A percentile compares a stretch with the other conserved stretches of the same genome.
phyloP scores from a whole-genome alignment of 768 basidiomycete species.

The Amanita subjunquillea region DNA sequence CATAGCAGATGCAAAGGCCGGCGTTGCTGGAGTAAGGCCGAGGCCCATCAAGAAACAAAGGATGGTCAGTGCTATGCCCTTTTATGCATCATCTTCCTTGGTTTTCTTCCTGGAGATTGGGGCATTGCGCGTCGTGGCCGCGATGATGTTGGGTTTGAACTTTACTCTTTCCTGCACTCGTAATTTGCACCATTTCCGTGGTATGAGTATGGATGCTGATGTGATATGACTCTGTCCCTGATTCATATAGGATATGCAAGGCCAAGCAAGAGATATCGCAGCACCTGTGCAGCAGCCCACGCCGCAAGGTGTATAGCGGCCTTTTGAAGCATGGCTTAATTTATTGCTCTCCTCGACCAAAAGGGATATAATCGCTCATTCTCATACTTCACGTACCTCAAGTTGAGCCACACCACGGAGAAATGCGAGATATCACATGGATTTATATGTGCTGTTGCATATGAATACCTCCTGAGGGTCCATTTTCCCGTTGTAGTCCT shows the following conservation, averaged over 20 bases:
- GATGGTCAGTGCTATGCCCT: constrained; percentile 37
- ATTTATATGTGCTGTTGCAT: background rate
- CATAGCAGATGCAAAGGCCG: constrained; percentile 45
- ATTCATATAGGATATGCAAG: constrained; percentile 43
- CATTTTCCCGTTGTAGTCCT: background rate
- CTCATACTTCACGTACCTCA: background rate
- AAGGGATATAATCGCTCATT: background rate
- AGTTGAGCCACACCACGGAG: background rate
- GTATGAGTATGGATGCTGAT: constrained; percentile 1
- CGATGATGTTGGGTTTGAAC: background rate
- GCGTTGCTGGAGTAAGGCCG: constrained; percentile 45
- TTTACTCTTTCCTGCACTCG: background rate
- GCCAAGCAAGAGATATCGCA: constrained; percentile 47
- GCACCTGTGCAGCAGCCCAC: constrained; percentile 61
- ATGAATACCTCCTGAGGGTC: background rate
- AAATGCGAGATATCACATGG: background rate
- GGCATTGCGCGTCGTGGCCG: background rate
- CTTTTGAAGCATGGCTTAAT: background rate
- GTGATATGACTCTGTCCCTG: constrained; percentile 2
- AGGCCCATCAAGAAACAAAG: constrained; percentile 70
- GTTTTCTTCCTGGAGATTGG: constrained; percentile 2
- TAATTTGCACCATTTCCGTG: background rate
- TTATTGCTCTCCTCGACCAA: constrained; percentile 2
- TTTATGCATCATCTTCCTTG: constrained; percentile 4
- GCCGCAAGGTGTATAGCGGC: constrained; percentile 49